phyloP scores from a whole-genome alignment of 2,329 filamentous ascomycete species.

The Pseudogymnoascus sp. region DNA sequence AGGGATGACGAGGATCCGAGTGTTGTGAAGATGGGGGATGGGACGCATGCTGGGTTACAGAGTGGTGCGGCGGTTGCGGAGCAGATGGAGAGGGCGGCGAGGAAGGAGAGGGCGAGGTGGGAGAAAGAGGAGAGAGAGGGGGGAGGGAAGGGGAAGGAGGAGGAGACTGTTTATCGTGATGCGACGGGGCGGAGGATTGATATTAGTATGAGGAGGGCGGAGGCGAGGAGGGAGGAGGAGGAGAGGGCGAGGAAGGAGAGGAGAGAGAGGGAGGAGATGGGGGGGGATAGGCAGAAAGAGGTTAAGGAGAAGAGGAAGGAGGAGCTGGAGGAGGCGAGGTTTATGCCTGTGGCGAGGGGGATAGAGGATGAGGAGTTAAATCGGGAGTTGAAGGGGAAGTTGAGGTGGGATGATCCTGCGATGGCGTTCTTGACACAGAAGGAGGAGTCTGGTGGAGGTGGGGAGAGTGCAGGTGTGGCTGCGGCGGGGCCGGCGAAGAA shows the following conservation, averaged over 20 bases:
- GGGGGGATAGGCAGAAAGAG: constrained; percentile 76
- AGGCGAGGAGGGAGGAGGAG: constrained; percentile 71
- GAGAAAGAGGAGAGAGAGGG: constrained; percentile 34
- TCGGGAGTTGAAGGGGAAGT: constrained; percentile 64
- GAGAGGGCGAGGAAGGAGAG: constrained; percentile 58
- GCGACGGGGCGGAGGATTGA: constrained; percentile 93
- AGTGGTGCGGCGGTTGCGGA: constrained; percentile 70
- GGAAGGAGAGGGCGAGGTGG: constrained; percentile 51
- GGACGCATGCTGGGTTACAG: constrained; percentile 80
- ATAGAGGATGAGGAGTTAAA: constrained; percentile 87
- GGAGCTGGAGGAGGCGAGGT: constrained; percentile 69
- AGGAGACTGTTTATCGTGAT: constrained; percentile 91
- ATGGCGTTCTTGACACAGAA: constrained; percentile 62
- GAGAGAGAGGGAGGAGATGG: constrained; percentile 60
- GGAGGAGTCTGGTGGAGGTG: constrained; percentile 23
- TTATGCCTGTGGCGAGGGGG: constrained; percentile 69
- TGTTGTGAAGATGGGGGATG: constrained; percentile 71
- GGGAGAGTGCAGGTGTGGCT: constrained; percentile 16
- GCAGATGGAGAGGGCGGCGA: constrained; percentile 58
- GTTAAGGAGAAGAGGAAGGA: constrained; percentile 58
- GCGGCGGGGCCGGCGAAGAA: constrained; percentile 19
- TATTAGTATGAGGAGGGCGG: constrained; percentile 79
- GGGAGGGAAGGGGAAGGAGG: constrained; percentile 38
- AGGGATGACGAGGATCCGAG: constrained; percentile 42
- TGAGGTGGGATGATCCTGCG: constrained; percentile 93